Conservation (phyloP, 768 basidiomycete species). For the Lepiota venenata region DNA sequence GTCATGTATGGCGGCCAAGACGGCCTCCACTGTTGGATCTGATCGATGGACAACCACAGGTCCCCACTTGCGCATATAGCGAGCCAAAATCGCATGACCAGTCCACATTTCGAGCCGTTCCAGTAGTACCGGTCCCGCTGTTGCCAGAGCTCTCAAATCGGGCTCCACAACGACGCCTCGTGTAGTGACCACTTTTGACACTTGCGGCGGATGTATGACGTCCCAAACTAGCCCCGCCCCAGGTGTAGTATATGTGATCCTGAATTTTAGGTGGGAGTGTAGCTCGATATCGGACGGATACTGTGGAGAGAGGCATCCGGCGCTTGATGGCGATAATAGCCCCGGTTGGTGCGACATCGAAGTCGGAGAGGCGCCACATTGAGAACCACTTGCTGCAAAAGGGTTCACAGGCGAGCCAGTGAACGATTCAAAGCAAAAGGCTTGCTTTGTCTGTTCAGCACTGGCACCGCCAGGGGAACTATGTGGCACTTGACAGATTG, state of each 20-base stretch:
- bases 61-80: slow-evolving; percentile 48
- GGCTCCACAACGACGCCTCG: slow-evolving; percentile 24
- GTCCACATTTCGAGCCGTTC: slow-evolving; percentile 34
- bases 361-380: no score
- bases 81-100: slow-evolving; percentile 32
- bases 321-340: no score
- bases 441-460: no score
- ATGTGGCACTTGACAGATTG: no score
- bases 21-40: slow-evolving; percentile 37
- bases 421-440: no score
- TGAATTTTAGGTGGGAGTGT: background rate
- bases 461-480: no score
- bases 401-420: no score
- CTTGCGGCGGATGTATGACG: slow-evolving; percentile 33
- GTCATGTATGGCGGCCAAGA: slow-evolving; percentile 45
- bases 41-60: slow-evolving; percentile 38
- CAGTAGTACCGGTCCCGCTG: slow-evolving; percentile 22
- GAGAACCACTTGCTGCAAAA: no score
- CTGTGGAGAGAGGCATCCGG: background rate
- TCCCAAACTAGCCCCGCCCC: slow-evolving; percentile 37
- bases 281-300: slow-evolving; percentile 1
- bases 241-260: background rate
- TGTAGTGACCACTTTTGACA: slow-evolving; percentile 29
- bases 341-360: no score
- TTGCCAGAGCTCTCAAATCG: slow-evolving; percentile 29